Percentiles rank a stretch among this genome's conserved stretches.
These are phyloP conservation scores for Eutrema salsugineum DNA, from an alignment of 441 rosid genomes.

Conservation along the genomic window DNA sequence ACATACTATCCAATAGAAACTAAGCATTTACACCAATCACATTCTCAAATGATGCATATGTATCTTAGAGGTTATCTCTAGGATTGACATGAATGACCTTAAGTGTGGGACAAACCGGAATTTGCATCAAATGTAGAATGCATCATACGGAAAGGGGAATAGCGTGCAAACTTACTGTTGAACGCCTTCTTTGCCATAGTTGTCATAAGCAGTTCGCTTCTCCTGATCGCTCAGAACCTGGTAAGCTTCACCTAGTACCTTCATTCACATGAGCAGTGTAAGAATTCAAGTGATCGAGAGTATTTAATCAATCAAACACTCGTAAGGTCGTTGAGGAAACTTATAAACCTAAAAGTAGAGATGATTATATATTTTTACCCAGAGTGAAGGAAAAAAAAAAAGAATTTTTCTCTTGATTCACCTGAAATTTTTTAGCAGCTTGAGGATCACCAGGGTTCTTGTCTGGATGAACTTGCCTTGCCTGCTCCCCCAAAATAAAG, in stretches of 20 bases:
- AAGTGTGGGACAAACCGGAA: not conserved
- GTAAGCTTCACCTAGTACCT: constrained; percentile 95
- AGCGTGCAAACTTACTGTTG: constrained; percentile 50
- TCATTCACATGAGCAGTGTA: constrained; percentile 6
- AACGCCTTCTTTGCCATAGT: constrained; percentile 80
- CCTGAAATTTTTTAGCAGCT: constrained; percentile 94
- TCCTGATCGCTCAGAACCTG: constrained; percentile 90
- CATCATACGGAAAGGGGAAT: not conserved
- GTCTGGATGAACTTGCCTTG: constrained; percentile 89
- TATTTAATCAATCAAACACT: not conserved
- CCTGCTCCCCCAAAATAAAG: constrained; percentile 38
- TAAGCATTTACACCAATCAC: not conserved
- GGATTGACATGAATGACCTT: not conserved
- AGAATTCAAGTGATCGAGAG: not conserved
- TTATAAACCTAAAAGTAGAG: not conserved
- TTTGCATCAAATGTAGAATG: not conserved
- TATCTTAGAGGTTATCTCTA: not conserved
- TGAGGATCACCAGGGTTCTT: constrained; percentile 87
- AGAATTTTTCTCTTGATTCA: not conserved
- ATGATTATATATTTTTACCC: not conserved
- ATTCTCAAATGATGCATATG: not conserved
- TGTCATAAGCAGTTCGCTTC: constrained; percentile 86
- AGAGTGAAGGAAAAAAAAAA: not conserved
- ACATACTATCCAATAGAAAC: not conserved
- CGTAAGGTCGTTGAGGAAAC: not conserved